Evolutionary conservation across 768 basidiomycete species (phyloP).

Genomic region (Pleurotus cornucopiae): DNA sequence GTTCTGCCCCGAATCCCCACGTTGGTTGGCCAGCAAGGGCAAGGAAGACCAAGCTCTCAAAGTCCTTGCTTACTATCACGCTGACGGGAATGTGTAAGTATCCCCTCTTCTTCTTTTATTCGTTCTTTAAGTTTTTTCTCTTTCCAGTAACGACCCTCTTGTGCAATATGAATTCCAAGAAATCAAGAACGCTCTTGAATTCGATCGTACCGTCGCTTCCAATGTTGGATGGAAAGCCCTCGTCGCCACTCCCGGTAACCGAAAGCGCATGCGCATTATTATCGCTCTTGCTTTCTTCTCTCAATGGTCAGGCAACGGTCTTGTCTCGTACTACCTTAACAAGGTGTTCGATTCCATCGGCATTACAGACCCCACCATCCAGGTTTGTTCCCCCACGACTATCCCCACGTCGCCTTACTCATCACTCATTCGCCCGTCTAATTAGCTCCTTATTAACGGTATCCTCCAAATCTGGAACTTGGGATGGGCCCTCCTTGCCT

Average conservation of each 20-base stretch:
- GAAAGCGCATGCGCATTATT: constrained; percentile 73
- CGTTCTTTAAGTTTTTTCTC: not conserved
- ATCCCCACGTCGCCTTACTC: no score
- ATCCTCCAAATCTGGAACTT: constrained; percentile 84
- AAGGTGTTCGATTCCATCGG: constrained; percentile 67
- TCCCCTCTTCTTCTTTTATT: not conserved
- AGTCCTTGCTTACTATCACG: constrained; percentile 81
- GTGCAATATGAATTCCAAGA: constrained; percentile 75
- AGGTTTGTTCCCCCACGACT: constrained; percentile 24
- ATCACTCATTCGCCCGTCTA: not conserved
- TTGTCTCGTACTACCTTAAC: constrained; percentile 80
- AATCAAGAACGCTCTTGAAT: constrained; percentile 73
- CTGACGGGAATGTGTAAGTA: constrained; percentile 60
- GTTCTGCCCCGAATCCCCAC: constrained; percentile 79
- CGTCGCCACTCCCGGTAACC: constrained; percentile 64
- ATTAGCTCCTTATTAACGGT: constrained; percentile 80
- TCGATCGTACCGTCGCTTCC: constrained; percentile 56
- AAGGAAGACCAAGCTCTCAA: constrained; percentile 62
- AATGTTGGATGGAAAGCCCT: constrained; percentile 71
- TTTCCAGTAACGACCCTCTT: constrained; percentile 51
- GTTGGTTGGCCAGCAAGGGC: constrained; percentile 78
- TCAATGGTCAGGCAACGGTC: constrained; percentile 83
- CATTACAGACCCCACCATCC: constrained; percentile 52
- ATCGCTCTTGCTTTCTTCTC: constrained; percentile 79
- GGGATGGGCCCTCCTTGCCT: constrained; percentile 51